Evolutionary conservation across 441 rosid species (phyloP), one percentile per base, ranked within the genome.

Genomic region (Manihot esculenta): DNA sequence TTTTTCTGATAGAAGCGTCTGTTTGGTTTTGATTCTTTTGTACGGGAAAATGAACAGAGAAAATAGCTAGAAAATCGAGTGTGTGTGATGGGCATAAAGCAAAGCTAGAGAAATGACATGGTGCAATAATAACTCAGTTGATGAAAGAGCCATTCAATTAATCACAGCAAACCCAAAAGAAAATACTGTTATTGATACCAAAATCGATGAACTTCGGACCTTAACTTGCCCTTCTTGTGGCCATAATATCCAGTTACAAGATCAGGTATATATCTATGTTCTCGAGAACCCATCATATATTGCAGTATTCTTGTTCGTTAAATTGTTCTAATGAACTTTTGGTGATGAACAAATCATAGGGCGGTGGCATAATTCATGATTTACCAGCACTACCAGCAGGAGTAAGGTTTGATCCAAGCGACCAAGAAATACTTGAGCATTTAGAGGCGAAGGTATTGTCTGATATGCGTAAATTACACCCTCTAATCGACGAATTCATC

Each of bases 311-410:
- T 0, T 57, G 49, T 30, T 13, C 53, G 15, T n/a, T 70, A 51
- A 10, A 27, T 61, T 17, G 38, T n/a, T 66, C 20, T n/a, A 6
- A 35, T 6, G 41, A 35, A 15, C 23, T 18, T 30, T 26, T 60
- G 30, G 24, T 14, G 4, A 14, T 61, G 56, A 11, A 9, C 2
- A 7, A 35, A 7, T 1, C 1, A 0, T 61, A 45, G 45, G 45
- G 20, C 3, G 72, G 66, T 35, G 76, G 67, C 8, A 69, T 69
- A 17, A 88, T 88, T 65, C 84, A 88, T 64, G 91, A 95, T 74
- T 79, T 94, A 77, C 94, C 93, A 35, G 96, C 98, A 15, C 74
- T 95, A 66, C 99, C 99, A 1, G 95, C 98, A 0, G 99, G 99
- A 71, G 96, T 95, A 71, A 95, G 88, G 71, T 95, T 96, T 55